Percentiles rank a stretch among this genome's conserved stretches.
These are phyloP conservation scores for Rugonectria rugulosa DNA, from an alignment of 2,329 filamentous ascomycete species.

Conservation along the genomic window DNA sequence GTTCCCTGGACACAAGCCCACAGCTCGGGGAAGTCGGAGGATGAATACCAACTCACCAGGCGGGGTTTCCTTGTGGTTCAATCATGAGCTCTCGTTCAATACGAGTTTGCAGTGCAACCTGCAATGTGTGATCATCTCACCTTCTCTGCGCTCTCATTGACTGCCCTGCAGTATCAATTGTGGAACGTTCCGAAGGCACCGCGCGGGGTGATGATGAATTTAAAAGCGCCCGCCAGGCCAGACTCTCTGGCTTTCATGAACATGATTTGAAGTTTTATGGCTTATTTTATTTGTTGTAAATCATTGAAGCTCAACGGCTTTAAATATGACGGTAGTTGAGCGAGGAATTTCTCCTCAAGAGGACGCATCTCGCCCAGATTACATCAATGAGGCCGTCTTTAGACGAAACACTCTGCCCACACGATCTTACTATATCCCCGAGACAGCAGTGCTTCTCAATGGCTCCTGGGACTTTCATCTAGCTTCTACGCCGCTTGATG, in stretches of 20 bases:
- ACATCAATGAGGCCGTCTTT: constrained; percentile 59
- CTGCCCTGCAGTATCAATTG: constrained; percentile 5
- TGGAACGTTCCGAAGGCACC: constrained; percentile 10
- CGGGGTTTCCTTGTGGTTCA: constrained; percentile 14
- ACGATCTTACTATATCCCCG: constrained; percentile 61
- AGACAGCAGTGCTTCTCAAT: constrained; percentile 59
- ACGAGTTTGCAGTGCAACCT: not conserved
- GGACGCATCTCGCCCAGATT: constrained; percentile 52
- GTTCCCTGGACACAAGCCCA: not conserved
- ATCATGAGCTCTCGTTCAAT: constrained; percentile 10
- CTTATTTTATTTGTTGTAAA: not conserved
- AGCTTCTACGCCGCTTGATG: constrained; percentile 53
- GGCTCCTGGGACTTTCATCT: constrained; percentile 66
- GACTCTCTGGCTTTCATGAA: not conserved
- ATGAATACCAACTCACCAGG: not conserved
- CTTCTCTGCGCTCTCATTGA: not conserved
- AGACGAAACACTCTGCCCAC: constrained; percentile 61
- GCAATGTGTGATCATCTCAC: not conserved
- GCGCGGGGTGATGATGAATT: constrained; percentile 3
- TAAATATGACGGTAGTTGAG: constrained; percentile 31
- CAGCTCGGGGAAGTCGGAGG: constrained; percentile 17
- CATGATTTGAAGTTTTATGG: not conserved
- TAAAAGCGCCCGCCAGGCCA: constrained; percentile 5
- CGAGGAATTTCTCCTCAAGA: constrained; percentile 45
- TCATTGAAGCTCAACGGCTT: not conserved